Evolutionary conservation across 176 grass and related monocot genomes (phyloP).

Genomic region (Paspalum vaginatum): DNA sequence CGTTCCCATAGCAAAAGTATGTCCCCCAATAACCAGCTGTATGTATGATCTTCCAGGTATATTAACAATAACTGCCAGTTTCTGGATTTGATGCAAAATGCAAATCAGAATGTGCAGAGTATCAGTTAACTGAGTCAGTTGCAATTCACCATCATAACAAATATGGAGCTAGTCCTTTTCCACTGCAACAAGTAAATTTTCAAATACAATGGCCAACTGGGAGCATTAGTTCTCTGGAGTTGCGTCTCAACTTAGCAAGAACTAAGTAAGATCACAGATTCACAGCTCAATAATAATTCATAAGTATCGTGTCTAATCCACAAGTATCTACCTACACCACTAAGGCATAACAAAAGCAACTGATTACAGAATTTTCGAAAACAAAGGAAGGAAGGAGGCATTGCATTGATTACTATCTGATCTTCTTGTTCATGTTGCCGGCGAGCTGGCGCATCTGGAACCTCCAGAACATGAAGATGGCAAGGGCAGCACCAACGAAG

Average conservation of each 20-base stretch:
- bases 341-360: slow-evolving; percentile 6
- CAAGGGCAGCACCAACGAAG: slow-evolving; percentile 63
- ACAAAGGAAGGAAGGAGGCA: not conserved
- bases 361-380: not conserved
- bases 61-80: not conserved
- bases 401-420: slow-evolving; percentile 35
- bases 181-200: slow-evolving; percentile 1
- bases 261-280: not conserved
- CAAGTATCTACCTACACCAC: slow-evolving; percentile 11
- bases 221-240: not conserved
- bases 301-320: slow-evolving; percentile 29
- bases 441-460: slow-evolving; percentile 86
- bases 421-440: slow-evolving; percentile 88
- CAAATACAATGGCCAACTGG: slow-evolving; percentile 4
- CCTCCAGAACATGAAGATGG: slow-evolving; percentile 84
- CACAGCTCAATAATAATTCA: not conserved
- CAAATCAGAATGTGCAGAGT: not conserved
- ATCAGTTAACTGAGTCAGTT: not conserved
- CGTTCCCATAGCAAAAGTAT: too few species aligned
- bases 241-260: not conserved
- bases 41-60: not conserved
- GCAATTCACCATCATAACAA: not conserved
- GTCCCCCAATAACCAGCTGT: not conserved
- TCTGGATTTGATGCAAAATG: not conserved
- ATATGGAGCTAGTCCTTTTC: not conserved